phyloP scores from a whole-genome alignment of 495 filamentous ascomycete species.

The Halenospora varia region DNA sequence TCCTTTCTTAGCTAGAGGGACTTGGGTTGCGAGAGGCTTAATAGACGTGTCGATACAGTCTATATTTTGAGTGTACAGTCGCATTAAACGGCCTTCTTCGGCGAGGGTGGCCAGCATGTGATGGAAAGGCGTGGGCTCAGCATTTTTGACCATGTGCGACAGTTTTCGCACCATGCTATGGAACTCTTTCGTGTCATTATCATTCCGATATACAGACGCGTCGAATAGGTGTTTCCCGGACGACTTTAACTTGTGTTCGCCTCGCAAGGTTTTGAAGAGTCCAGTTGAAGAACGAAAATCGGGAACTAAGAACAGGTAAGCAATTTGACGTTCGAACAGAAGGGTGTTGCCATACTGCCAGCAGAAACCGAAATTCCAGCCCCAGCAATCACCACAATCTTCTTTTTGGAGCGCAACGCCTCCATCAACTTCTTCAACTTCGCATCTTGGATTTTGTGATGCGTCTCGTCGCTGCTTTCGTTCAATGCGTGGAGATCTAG shows the following conservation, averaged over 20 bases:
- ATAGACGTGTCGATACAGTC: constrained; percentile 90
- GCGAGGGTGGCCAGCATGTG: constrained; percentile 88
- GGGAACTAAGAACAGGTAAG: constrained; percentile 58
- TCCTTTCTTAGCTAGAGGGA: constrained; percentile 64
- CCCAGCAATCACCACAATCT: constrained; percentile 94
- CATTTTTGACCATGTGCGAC: constrained; percentile 66
- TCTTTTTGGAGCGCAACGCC: constrained; percentile 80
- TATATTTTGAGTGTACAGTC: constrained; percentile 94
- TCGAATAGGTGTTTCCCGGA: constrained; percentile 96
- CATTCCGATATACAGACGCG: constrained; percentile 92
- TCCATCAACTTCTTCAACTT: constrained; percentile 66
- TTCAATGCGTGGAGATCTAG: constrained; percentile 59
- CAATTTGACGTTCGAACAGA: neutral
- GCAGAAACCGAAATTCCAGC: constrained; percentile 96
- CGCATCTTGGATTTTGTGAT: constrained; percentile 33
- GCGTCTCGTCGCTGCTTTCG: constrained; percentile 37
- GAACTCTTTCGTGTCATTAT: constrained; percentile 80
- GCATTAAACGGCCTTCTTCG: constrained; percentile 83
- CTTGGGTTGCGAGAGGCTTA: constrained; percentile 68
- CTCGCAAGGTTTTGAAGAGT: constrained; percentile 77
- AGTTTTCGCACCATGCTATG: constrained; percentile 93
- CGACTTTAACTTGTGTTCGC: constrained; percentile 83
- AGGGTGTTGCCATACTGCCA: constrained; percentile 65
- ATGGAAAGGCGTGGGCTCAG: constrained; percentile 86
- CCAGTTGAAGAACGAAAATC: constrained; percentile 92